A percentile compares a stretch with the other conserved stretches of the same genome.
Conservation (phyloP, 2,329 filamentous ascomycete genomes). For the Xylaria hypoxylon region DNA sequence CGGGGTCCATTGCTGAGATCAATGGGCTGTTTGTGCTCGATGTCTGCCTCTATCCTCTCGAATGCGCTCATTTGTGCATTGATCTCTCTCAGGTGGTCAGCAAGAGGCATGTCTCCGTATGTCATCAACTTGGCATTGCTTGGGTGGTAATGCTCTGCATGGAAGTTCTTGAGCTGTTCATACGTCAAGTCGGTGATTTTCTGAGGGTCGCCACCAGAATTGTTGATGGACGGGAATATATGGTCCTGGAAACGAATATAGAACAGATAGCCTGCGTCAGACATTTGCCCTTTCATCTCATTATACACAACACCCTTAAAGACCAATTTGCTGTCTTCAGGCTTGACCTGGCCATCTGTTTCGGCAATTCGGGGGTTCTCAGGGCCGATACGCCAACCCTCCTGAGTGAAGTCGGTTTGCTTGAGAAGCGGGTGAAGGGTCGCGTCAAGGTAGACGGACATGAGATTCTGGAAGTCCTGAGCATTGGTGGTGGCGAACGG, state of each 20-base stretch:
- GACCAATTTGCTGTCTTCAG: conserved; percentile 76
- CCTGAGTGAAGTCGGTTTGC: conserved; percentile 91
- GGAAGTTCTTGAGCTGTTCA: conserved; percentile 87
- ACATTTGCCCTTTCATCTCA: conserved; percentile 99
- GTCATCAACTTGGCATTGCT: conserved; percentile 97
- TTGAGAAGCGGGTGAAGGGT: conserved; percentile 92
- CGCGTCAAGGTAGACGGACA: conserved; percentile 96
- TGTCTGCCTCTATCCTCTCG: conserved; percentile 74
- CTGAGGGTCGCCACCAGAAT: conserved; percentile 95
- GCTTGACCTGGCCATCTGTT: conserved; percentile 57
- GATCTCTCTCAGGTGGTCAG: conserved; percentile 82
- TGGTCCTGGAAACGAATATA: conserved; percentile 96
- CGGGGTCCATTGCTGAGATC: conserved; percentile 74
- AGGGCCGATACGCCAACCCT: conserved; percentile 95
- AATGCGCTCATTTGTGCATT: conserved; percentile 80
- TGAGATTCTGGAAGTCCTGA: conserved; percentile 94
- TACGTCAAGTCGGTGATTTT: conserved; percentile 97
- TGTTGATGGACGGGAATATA: conserved; percentile 93
- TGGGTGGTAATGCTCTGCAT: conserved; percentile 93
- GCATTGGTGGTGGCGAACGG: conserved; percentile 97
- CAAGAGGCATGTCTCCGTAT: conserved; percentile 91
- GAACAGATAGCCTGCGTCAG: conserved; percentile 94
- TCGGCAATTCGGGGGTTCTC: conserved; percentile 78
- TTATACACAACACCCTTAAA: conserved; percentile 99
- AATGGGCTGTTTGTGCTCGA: conserved; percentile 80